Evolutionary conservation across 2,329 filamentous ascomycete genomes (phyloP).

Genomic region (Trichoderma cornu-damae): DNA sequence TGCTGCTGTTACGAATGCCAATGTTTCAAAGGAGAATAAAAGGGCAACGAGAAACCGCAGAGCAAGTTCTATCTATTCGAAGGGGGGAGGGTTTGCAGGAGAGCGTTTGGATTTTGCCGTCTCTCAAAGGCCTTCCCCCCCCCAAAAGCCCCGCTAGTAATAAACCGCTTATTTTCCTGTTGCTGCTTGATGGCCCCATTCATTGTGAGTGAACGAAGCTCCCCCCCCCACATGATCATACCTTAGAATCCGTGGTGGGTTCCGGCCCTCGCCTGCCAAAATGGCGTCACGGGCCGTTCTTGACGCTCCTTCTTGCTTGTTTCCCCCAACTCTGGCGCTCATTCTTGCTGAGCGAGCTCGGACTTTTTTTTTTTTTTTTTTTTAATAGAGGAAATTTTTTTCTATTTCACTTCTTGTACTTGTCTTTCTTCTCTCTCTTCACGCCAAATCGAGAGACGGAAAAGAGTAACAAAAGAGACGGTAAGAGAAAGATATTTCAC

Average conservation of each 20-base stretch:
- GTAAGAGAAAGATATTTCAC: neutral
- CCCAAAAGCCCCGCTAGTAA: neutral
- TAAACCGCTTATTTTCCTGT: too few species aligned
- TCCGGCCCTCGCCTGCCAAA: slow-evolving; percentile 4
- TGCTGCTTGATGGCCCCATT: too few species aligned
- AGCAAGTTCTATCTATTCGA: neutral
- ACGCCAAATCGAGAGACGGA: neutral
- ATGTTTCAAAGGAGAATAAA: neutral
- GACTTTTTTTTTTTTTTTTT: neutral
- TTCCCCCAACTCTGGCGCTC: neutral
- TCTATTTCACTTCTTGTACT: too few species aligned
- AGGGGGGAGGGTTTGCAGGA: neutral
- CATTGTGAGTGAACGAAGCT: neutral
- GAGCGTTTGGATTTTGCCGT: neutral
- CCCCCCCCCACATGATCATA: slow-evolving; percentile 6
- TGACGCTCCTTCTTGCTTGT: neutral
- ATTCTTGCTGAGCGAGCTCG: neutral
- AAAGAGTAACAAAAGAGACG: neutral
- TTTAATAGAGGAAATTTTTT: neutral
- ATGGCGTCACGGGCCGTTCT: slow-evolving; percentile 20
- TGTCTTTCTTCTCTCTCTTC: neutral
- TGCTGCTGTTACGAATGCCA: neutral
- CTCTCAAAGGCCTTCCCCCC: too few species aligned
- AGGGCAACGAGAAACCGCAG: neutral
- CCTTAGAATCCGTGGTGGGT: neutral